Conservation (phyloP, 2,329 filamentous ascomycete species). For the Calonectria crousiana region DNA sequence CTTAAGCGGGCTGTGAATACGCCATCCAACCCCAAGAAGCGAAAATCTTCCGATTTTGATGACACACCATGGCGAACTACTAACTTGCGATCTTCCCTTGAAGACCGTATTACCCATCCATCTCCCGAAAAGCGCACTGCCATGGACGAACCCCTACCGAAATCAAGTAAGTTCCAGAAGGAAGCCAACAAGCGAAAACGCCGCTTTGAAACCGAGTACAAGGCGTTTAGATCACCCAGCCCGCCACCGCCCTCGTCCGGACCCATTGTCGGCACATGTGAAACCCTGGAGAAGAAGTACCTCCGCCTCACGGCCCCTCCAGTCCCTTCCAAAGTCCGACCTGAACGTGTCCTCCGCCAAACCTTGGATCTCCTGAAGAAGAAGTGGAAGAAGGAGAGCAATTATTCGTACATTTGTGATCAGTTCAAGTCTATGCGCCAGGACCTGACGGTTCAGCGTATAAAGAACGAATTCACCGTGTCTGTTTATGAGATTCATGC, state of each 20-base stretch:
- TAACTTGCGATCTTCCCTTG: constrained; percentile 70
- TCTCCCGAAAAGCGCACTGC: constrained; percentile 56
- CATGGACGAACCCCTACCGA: constrained; percentile 61
- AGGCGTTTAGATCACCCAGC: constrained; percentile 67
- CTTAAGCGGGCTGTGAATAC: constrained; percentile 52
- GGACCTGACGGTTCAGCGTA: constrained; percentile 96
- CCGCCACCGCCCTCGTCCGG: constrained; percentile 69
- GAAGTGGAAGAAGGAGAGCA: constrained; percentile 94
- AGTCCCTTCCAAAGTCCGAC: constrained; percentile 89
- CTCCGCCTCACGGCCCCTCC: constrained; percentile 93
- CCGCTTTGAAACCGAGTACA: constrained; percentile 81
- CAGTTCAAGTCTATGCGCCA: constrained; percentile 99
- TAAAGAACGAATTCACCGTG: constrained; percentile 97
- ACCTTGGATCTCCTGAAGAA: constrained; percentile 90
- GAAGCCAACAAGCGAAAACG: constrained; percentile 92
- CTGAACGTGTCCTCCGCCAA: constrained; percentile 81
- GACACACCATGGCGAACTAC: constrained; percentile 81
- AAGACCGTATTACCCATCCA: constrained; percentile 80
- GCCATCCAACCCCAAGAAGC: constrained; percentile 73
- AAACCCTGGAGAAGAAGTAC: constrained; percentile 91
- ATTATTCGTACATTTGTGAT: constrained; percentile 98
- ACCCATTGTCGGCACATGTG: constrained; percentile 88
- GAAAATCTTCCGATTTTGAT: constrained; percentile 80
- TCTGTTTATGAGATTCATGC: constrained; percentile 98
- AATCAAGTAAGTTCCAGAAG: constrained; percentile 89